phyloP scores from a whole-genome alignment of 1,284 basidiomycete genomes.

The Pseudozyma tsukubaensis region DNA sequence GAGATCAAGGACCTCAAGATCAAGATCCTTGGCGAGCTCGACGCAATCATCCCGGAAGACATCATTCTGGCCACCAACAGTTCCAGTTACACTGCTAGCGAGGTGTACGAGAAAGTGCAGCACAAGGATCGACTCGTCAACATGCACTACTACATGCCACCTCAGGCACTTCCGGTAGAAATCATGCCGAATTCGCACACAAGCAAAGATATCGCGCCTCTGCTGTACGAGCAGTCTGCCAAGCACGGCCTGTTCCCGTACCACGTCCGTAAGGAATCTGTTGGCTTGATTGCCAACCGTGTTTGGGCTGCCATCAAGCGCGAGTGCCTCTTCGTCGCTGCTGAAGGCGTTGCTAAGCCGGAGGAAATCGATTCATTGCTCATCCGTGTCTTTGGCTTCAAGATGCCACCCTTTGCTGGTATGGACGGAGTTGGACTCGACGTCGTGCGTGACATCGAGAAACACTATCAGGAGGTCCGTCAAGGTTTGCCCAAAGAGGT shows the following conservation, averaged over 20 bases:
- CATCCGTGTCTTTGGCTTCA: not conserved
- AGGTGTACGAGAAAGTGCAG: not conserved
- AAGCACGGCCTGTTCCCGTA: not conserved
- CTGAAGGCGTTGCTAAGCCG: not conserved
- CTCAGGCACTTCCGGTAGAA: not conserved
- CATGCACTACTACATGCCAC: constrained; percentile 1
- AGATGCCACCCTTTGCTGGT: not conserved
- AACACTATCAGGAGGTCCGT: not conserved
- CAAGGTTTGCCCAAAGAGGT: not conserved
- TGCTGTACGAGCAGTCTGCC: not conserved
- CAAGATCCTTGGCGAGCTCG: not conserved
- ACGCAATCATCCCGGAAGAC: not conserved
- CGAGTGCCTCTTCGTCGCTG: not conserved
- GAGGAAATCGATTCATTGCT: not conserved
- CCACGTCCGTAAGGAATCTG: not conserved
- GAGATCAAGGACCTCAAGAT: not conserved
- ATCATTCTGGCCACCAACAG: not conserved
- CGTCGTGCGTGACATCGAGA: not conserved
- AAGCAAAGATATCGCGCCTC: not conserved
- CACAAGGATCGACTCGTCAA: constrained; percentile 1
- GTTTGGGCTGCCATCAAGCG: not conserved
- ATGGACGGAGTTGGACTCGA: not conserved
- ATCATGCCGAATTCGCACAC: not conserved
- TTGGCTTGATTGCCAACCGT: not conserved
- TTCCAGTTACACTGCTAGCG: not conserved